These are phyloP conservation scores for Erodium chrysanthum DNA, from an alignment of 441 rosid species.

Conservation along the genomic window DNA sequence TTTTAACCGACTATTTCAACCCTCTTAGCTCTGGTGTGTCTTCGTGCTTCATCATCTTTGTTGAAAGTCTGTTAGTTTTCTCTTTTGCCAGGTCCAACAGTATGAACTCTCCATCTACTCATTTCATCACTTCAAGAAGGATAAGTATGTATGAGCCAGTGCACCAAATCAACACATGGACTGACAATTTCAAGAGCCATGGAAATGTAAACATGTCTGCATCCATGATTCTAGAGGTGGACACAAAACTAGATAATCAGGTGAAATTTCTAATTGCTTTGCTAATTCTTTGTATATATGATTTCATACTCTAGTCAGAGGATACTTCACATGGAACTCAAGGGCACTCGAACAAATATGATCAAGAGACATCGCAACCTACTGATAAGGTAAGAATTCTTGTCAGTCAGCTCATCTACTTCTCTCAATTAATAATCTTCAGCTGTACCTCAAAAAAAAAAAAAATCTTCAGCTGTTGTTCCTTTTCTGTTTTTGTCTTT, in stretches of 20 bases:
- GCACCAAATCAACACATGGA: slow-evolving; percentile 80
- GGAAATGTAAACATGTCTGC: slow-evolving; percentile 40
- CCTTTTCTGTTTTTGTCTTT: not conserved
- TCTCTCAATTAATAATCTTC: not conserved
- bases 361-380: slow-evolving; percentile 71
- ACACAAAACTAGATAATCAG: slow-evolving; percentile 54
- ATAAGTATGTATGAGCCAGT: slow-evolving; percentile 64
- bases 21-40: slow-evolving; percentile 10
- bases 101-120: slow-evolving; percentile 72
- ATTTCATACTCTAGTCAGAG: slow-evolving; percentile 52
- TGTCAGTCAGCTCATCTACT: not conserved
- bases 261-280: slow-evolving; percentile 26
- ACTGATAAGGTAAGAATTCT: slow-evolving; percentile 46
- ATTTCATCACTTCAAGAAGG: slow-evolving; percentile 61
- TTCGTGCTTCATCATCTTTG: slow-evolving; percentile 4
- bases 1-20: slow-evolving; percentile 9
- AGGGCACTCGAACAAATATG: slow-evolving; percentile 49
- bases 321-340: slow-evolving; percentile 59
- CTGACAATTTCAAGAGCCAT: slow-evolving; percentile 47
- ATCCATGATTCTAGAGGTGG: slow-evolving; percentile 42
- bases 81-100: slow-evolving; percentile 28
- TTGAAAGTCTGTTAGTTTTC: slow-evolving; percentile 23
- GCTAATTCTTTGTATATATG: slow-evolving; percentile 14
- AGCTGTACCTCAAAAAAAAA: too few species aligned
- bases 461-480: not conserved